phyloP scores from a whole-genome alignment of 116 monocot genomes.

The Dioscorea cayenensis region DNA sequence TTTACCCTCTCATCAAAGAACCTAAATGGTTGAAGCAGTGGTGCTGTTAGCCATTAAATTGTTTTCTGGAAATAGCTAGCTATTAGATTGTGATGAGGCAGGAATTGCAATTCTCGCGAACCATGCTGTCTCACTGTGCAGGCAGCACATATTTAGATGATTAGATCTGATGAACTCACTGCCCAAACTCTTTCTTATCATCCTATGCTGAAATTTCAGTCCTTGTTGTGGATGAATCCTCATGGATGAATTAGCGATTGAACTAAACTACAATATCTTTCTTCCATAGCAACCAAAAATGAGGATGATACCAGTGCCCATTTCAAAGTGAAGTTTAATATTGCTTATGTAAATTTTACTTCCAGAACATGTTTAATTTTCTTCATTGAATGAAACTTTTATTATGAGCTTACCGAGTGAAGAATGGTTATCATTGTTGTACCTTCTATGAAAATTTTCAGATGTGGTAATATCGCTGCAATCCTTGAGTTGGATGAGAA shows the following conservation, averaged over 20 bases:
- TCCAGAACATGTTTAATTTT: no score
- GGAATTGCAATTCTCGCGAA: no score
- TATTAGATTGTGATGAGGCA: no score
- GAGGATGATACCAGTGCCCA: no score
- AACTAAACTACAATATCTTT: no score
- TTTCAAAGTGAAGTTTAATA: no score
- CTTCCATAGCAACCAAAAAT: no score
- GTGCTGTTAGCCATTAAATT: not conserved
- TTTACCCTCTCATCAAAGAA: not conserved
- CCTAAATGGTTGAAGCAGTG: not conserved
- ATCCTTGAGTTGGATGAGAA: conserved; percentile 98
- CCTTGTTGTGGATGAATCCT: not conserved
- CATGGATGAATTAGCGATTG: no score
- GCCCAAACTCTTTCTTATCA: not conserved
- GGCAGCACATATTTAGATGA: not conserved
- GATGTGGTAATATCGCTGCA: conserved; percentile 98
- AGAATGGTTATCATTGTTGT: no score
- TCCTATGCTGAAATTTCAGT: not conserved
- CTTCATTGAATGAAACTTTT: no score
- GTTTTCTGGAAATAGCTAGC: not conserved
- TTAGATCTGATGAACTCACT: not conserved
- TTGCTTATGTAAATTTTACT: no score
- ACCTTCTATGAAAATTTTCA: conserved; percentile 15
- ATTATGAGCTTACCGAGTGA: no score
- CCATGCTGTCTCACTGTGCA: not conserved